Conservation (phyloP, 202 grass and related monocot genomes). For the Saccharum hybrid region DNA sequence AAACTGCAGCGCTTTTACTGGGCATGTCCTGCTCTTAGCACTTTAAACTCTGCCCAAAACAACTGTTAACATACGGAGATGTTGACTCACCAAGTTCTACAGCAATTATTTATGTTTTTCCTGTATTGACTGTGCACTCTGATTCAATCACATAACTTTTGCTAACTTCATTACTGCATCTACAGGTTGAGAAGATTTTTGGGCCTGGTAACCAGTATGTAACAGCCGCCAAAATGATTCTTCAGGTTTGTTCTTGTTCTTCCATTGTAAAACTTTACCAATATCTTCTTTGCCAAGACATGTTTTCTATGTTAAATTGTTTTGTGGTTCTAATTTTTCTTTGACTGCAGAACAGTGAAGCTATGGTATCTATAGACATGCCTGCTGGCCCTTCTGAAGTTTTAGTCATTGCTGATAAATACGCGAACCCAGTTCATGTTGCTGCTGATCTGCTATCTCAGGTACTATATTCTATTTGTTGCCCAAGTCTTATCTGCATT, state of each 20-base stretch:
- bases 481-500: background rate
- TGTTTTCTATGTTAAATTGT: background rate
- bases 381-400: conserved; percentile 96
- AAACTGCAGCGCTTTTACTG: background rate
- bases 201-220: conserved; percentile 98
- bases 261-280: conserved; percentile 22
- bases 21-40: background rate
- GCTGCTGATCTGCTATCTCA: conserved; percentile 97
- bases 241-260: conserved; percentile 69
- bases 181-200: conserved; percentile 93
- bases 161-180: background rate
- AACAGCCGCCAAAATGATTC: conserved; percentile 99
- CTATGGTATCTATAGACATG: conserved; percentile 98
- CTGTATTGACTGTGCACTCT: background rate
- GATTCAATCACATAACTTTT: background rate
- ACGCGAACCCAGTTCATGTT: conserved; percentile 86
- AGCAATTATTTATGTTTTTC: background rate
- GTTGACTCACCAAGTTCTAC: conserved; percentile 7
- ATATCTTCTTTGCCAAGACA: background rate
- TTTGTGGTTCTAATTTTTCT: conserved; percentile 37
- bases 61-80: background rate
- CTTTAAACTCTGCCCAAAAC: conserved; percentile 7
- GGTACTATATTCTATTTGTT: conserved; percentile 49
- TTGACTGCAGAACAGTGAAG: conserved; percentile 92
- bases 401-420: conserved; percentile 85